Base-by-base conservation (phyloP, 2,329 filamentous ascomycete species). In the Alternaria gaisen region DNA sequence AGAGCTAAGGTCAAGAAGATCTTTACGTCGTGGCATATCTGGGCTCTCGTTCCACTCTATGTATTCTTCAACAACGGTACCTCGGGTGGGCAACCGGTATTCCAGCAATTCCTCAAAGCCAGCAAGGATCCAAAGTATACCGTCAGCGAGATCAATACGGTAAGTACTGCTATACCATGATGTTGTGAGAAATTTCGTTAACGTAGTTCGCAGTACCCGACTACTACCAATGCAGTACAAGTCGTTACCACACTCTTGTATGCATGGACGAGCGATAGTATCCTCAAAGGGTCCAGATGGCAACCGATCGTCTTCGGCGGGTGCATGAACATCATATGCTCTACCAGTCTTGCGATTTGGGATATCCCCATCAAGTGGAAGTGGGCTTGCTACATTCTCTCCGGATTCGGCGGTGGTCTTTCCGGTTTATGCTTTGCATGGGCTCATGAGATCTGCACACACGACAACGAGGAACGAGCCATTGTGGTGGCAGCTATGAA, bases 401-500 rank as follows among this genome's bases (percentile, higher is more conserved):
- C 80, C 0, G 84, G 84, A 0, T 81, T 77, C 4, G 81, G 81
- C 0, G 80, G 75, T 42, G 84, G 83, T 0, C 66, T 86, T 0
- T 83, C 80, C 18, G 83, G 84, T 7, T 71, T 86, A 4, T 81
- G 78, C 61, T 83, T 85, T 76, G 83, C 84, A 72, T 86, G 84
- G 84, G 81, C 83, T 0, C 83, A 86, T 54, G 85, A 87, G 62
- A 85, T 86, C 20, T 87, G 84, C 60, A 79, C 82, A 3, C 77
- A 77, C 3, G 83, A 89, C 47, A 86, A 88, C 56, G 88, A 91
- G 73, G 89, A 91, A 77, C 80, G 88, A 10, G 88, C 89, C 0
- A 79, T 92, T 4, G 87, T 91, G 0, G 84, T 89, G 0, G 89
- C 83, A 0, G 79, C 82, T 16, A 91, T 91, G 87, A 91, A 91